These are phyloP conservation scores for Fusarium decemcellulare DNA, from an alignment of 2,329 filamentous ascomycete genomes.

Conservation along the genomic window DNA sequence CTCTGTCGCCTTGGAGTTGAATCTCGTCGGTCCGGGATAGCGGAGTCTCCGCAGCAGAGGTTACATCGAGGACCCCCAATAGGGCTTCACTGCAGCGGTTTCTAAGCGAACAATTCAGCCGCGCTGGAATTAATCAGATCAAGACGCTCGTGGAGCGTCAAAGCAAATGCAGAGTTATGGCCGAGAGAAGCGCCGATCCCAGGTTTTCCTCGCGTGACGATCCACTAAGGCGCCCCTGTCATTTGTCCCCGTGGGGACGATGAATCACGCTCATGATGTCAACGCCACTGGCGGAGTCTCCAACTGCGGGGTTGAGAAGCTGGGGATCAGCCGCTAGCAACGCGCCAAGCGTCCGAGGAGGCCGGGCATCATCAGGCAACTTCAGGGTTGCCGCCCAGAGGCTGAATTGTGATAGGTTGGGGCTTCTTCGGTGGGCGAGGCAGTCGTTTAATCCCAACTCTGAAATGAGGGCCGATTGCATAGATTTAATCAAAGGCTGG, in stretches of 20 bases:
- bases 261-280: background rate
- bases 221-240: background rate
- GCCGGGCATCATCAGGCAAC: too few relatives aligned
- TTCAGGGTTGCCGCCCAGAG: too few relatives aligned
- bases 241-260: background rate
- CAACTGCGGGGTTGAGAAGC: constrained; percentile 25
- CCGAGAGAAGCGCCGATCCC: constrained; percentile 39
- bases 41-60: constrained; percentile 30
- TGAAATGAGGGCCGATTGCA: too few relatives aligned
- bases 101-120: background rate
- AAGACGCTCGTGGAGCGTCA: background rate
- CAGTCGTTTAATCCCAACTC: too few relatives aligned
- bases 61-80: background rate
- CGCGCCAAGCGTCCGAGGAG: too few relatives aligned
- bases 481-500: too few relatives aligned
- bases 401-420: too few relatives aligned
- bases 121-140: too few relatives aligned
- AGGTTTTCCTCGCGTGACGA: constrained; percentile 23
- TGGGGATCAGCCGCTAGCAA: too few relatives aligned
- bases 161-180: constrained; percentile 9
- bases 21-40: background rate
- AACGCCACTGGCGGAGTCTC: constrained; percentile 10
- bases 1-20: constrained; percentile 5
- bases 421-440: too few relatives aligned
- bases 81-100: background rate